These are phyloP conservation scores for Sungouiella thailandica DNA, from an alignment of 805 yeast genomes.

Conservation along the genomic window DNA sequence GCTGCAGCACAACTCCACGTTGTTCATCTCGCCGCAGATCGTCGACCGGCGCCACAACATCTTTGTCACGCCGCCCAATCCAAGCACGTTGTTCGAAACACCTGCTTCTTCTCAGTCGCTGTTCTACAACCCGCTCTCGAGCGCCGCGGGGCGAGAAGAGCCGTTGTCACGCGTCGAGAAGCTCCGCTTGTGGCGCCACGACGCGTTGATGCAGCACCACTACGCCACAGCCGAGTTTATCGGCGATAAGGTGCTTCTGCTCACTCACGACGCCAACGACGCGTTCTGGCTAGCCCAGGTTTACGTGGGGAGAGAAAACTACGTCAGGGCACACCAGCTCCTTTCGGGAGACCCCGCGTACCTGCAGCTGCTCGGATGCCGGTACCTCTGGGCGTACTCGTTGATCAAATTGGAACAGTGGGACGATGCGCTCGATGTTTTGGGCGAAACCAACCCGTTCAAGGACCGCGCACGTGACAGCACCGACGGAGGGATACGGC, in stretches of 20 bases:
- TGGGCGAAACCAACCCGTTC: slow-evolving; percentile 82
- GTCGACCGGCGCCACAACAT: slow-evolving; percentile 37
- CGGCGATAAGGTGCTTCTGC: slow-evolving; percentile 82
- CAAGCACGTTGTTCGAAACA: slow-evolving; percentile 38
- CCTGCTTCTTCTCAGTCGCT: slow-evolving; percentile 37
- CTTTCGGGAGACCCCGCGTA: slow-evolving; percentile 51
- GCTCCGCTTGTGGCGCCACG: slow-evolving; percentile 87
- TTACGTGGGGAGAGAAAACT: slow-evolving; percentile 69
- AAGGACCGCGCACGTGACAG: slow-evolving; percentile 42
- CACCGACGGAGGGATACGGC: slow-evolving; percentile 77
- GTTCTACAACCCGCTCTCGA: slow-evolving; percentile 30
- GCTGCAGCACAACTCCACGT: slow-evolving; percentile 67
- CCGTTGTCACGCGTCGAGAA: slow-evolving; percentile 78
- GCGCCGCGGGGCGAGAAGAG: slow-evolving; percentile 14
- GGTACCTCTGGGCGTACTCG: slow-evolving; percentile 76
- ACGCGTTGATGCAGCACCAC: slow-evolving; percentile 88
- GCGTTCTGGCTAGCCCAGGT: slow-evolving; percentile 97
- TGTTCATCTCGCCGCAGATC: slow-evolving; percentile 68
- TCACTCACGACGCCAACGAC: slow-evolving; percentile 85
- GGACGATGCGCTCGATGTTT: slow-evolving; percentile 84
- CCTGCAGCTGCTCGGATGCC: slow-evolving; percentile 63
- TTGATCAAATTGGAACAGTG: slow-evolving; percentile 65
- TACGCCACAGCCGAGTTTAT: slow-evolving; percentile 84
- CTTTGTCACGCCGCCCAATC: slow-evolving; percentile 46
- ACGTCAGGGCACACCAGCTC: slow-evolving; percentile 70